phyloP scores from a whole-genome alignment of 208 protist genomes.

The Naegleria gruberi region DNA sequence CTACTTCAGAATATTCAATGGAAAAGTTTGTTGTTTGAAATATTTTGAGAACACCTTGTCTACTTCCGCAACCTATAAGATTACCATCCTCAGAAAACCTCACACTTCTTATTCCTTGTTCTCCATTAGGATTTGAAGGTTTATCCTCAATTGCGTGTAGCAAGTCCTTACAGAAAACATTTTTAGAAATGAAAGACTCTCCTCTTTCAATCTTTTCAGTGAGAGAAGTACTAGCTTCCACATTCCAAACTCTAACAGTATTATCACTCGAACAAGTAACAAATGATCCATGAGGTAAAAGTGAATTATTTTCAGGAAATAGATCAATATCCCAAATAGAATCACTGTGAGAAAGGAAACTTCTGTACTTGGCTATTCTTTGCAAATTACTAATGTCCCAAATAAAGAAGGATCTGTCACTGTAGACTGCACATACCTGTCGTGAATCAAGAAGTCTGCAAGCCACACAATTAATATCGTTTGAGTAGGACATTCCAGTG shows the following conservation, averaged over 20 bases:
- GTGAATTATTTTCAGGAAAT: not conserved
- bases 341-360: constrained; percentile 19
- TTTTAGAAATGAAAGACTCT: not conserved
- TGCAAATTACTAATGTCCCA: constrained; percentile 30
- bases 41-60: constrained; percentile 26
- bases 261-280: constrained; percentile 30
- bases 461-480: not conserved
- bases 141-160: constrained; percentile 10
- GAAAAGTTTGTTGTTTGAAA: not conserved
- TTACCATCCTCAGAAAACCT: constrained; percentile 19
- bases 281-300: constrained; percentile 28
- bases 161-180: constrained; percentile 20
- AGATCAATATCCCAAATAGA: constrained; percentile 36
- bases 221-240: not conserved
- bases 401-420: constrained; percentile 31
- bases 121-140: not conserved
- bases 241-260: constrained; percentile 39
- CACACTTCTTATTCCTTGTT: constrained; percentile 29
- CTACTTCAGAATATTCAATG: not conserved
- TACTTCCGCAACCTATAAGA: constrained; percentile 29
- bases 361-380: constrained; percentile 30
- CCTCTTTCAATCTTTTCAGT: not conserved
- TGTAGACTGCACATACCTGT: constrained; percentile 26
- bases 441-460: not conserved
- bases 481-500: not conserved